phyloP scores from a whole-genome alignment of 345 rosid species.

The Arabis hirsuta region DNA sequence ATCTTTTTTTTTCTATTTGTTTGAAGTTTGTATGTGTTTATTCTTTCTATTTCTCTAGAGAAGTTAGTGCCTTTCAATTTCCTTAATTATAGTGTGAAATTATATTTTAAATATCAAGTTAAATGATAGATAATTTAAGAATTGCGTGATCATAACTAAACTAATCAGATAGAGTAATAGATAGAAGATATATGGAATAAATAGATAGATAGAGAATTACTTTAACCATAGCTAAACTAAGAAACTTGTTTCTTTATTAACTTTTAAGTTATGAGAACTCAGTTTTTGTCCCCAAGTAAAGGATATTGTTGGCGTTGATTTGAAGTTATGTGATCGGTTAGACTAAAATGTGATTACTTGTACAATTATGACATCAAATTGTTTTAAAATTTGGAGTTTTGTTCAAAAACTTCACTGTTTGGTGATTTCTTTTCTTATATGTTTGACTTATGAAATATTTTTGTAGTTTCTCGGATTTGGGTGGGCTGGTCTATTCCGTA shows the following conservation, averaged over 20 bases:
- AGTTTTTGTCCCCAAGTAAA: constrained; percentile 1
- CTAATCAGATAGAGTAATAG: no score
- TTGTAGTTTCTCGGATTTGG: constrained; percentile 76
- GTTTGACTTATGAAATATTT: neutral
- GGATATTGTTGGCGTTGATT: constrained; percentile 12
- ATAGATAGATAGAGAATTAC: neutral
- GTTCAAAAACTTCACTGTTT: neutral
- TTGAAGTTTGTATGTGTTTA: neutral
- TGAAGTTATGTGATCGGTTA: constrained; percentile 21
- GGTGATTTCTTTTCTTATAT: neutral
- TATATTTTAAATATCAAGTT: neutral
- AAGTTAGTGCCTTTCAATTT: neutral
- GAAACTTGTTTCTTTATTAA: neutral
- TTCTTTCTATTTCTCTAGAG: neutral
- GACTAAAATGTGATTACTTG: constrained; percentile 24
- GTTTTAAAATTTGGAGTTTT: neutral
- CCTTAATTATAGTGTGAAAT: neutral
- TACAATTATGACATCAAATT: neutral
- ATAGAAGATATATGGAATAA: no score
- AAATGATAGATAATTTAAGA: neutral
- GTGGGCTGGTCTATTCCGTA: constrained; percentile 81
- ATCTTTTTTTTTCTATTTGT: neutral
- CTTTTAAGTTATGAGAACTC: neutral
- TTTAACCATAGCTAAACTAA: constrained; percentile 5
- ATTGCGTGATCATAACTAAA: no score